Evolutionary conservation across 2,329 filamentous ascomycete genomes (phyloP), one percentile per base, ranked within the genome.

Genomic region (Furcasterigmium sp.): DNA sequence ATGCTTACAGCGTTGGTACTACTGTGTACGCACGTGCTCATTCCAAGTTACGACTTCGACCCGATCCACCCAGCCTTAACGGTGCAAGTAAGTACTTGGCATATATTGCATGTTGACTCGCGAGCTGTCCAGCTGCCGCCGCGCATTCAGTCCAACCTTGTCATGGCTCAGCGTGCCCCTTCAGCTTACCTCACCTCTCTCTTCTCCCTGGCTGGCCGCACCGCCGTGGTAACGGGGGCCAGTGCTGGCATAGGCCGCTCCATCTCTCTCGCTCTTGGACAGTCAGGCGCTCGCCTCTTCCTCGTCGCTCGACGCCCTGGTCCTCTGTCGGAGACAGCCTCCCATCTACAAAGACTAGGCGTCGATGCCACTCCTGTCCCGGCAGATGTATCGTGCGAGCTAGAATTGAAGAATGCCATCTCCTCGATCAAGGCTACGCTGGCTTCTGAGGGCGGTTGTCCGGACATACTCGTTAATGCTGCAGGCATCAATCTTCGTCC

Each of bases 211-310:
- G 42, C 47, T 0, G 59, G 58, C 14, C 52, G 51, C 29, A 52
- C 55, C 5, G 61, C 58, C 0, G 51, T 63, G 7, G 47, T 64
- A 2, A 62, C 61, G 0, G 61, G 61, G 7, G 61, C 54, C n/a
- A 62, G 59, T 45, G 58, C 58, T 4, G 60, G 61, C 10, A 64
- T 64, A 39, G 61, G 60, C 9, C 57, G 56, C 1, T 55, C 54
- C 17, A 63, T 64, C 46, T 57, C 59, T 0, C 45, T 53, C 7
- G 57, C 59, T 0, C 42, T 62, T 0, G 58, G 60, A 0, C 54
- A 56, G 13, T 53, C 59, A 1, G 60, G 61, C 1, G 58, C 59
- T 15, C 53, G 51, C 0, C 45, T 64, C 8, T 49, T 63, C 18
- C 49, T 63, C 6, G 48, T 64, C 14, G 61, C 59, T 8, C 55